phyloP scores from a whole-genome alignment of 306 rosid genomes.

The Lathyrus oleraceus region DNA sequence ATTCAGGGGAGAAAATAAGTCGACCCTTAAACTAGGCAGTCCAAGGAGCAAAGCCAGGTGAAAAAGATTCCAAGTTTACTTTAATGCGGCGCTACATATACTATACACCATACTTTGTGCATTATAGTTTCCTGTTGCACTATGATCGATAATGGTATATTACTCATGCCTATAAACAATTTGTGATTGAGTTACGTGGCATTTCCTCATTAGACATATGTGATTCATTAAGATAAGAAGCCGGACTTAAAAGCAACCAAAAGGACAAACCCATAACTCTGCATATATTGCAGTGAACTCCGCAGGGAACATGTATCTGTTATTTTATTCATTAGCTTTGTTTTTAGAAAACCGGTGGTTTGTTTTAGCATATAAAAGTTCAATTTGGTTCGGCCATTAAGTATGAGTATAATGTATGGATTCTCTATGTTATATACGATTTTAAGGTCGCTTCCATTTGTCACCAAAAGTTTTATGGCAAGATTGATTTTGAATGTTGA shows the following conservation, averaged over 20 bases:
- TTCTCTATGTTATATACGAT: neutral
- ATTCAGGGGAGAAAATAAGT: slow-evolving; percentile 19
- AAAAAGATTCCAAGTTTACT: slow-evolving; percentile 27
- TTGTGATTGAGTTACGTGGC: slow-evolving; percentile 30
- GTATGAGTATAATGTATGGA: neutral
- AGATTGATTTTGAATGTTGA: too few species aligned
- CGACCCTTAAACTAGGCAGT: slow-evolving; percentile 31
- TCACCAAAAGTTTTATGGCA: neutral
- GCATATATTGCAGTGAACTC: slow-evolving; percentile 27
- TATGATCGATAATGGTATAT: slow-evolving; percentile 20
- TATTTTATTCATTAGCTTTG: slow-evolving; percentile 33
- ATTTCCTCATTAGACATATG: slow-evolving; percentile 22
- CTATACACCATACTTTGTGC: neutral
- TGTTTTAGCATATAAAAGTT: slow-evolving; percentile 9
- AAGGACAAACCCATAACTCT: slow-evolving; percentile 33
- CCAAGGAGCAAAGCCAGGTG: slow-evolving; percentile 33
- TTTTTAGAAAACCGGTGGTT: neutral
- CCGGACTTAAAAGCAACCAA: slow-evolving; percentile 40
- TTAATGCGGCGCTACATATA: slow-evolving; percentile 40
- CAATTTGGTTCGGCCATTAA: neutral
- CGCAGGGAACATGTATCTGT: slow-evolving; percentile 24
- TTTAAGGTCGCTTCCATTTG: neutral
- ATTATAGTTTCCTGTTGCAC: neutral
- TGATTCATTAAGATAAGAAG: slow-evolving; percentile 41
- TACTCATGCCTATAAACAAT: neutral